Base-by-base conservation (phyloP, 148 eudicot genomes). In the Fagopyrum tataricum region DNA sequence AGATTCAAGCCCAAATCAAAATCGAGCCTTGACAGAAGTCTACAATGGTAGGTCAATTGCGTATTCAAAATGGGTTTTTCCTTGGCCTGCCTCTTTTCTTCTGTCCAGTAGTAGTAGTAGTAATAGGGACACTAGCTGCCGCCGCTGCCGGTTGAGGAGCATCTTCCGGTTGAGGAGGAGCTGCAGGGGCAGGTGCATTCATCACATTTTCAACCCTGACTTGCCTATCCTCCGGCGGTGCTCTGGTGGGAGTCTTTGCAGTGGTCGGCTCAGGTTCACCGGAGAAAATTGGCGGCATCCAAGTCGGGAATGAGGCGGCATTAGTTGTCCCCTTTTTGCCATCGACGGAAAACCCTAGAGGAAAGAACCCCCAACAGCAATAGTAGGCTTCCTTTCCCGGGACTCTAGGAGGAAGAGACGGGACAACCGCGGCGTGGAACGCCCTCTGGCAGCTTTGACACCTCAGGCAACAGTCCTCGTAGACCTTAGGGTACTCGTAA, bases 281-380 rank as follows among this genome's bases (percentile, higher is more conserved):
- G 0, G 68, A 62, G 47, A 81, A 81, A 76, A 81, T 76, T 0
- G 84, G 80, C 6, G 87, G 82, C 87, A 75, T 79, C 87, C 87
- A 84, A 72, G 76, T 81, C 12, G 87, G 87, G 56, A 84, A 81
- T 43, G 78, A 82, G 74, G 44, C 78, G 9, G 78, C 75, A 43
- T 76, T n/a, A 24, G n/a, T 3, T 39, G 12, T 31, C 67, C 56
- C 82, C 42, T 49, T 67, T 31, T 76, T 78, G 37, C 70, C 42
- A 7, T 52, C 49, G 3, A 61, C 23, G 14, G 82, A 76, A 75
- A 90, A 92, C 42, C 95, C 95, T 42, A 96, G 72, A 1, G 99
- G 97, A 7, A 92, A 92, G 69, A 92, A 87, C 0, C 95, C 96
- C 94, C 94, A 96, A 26, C 96, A 92, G 62, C 99, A 96, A 70